These are phyloP conservation scores for Apiotrichum veenhuisii DNA, from an alignment of 1,284 basidiomycete species.

Conservation along the genomic window DNA sequence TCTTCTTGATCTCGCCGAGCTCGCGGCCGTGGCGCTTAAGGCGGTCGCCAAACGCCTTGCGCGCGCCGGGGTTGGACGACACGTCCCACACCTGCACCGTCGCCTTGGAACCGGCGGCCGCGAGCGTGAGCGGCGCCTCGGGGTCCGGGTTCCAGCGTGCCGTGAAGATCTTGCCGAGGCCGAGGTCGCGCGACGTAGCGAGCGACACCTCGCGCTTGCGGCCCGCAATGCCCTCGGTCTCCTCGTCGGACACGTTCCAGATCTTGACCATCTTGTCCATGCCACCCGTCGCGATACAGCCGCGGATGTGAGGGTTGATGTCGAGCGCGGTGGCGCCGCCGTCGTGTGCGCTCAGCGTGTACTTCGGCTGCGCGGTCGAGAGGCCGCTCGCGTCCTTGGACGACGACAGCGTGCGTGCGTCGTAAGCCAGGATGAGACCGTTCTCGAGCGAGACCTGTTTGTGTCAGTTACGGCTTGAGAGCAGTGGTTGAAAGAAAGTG, in stretches of 20 bases:
- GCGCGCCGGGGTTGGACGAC: constrained; percentile 67
- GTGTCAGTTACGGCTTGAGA: not conserved
- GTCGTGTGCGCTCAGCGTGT: constrained; percentile 91
- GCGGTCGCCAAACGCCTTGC: constrained; percentile 73
- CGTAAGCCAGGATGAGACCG: constrained; percentile 85
- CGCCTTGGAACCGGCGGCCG: constrained; percentile 88
- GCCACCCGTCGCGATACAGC: constrained; percentile 88
- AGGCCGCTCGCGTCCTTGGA: constrained; percentile 42
- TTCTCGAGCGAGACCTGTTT: constrained; percentile 83
- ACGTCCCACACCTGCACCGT: constrained; percentile 94
- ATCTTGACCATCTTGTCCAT: constrained; percentile 90
- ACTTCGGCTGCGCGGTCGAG: constrained; percentile 56
- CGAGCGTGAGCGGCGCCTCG: constrained; percentile 79
- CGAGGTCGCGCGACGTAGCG: constrained; percentile 85
- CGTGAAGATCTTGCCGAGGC: constrained; percentile 93
- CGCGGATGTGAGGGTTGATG: constrained; percentile 83
- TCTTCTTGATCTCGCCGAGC: constrained; percentile 58
- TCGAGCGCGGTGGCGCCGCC: constrained; percentile 89
- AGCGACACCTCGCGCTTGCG: constrained; percentile 74
- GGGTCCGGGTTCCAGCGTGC: constrained; percentile 81
- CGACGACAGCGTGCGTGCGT: constrained; percentile 75
- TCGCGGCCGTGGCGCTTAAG: constrained; percentile 65
- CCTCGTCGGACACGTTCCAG: constrained; percentile 77
- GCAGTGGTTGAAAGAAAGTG: too few species aligned
- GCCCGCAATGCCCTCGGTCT: constrained; percentile 56